Evolutionary conservation across 352 stramenopile genomes (phyloP).

Genomic region (Pythium coloratum): DNA sequence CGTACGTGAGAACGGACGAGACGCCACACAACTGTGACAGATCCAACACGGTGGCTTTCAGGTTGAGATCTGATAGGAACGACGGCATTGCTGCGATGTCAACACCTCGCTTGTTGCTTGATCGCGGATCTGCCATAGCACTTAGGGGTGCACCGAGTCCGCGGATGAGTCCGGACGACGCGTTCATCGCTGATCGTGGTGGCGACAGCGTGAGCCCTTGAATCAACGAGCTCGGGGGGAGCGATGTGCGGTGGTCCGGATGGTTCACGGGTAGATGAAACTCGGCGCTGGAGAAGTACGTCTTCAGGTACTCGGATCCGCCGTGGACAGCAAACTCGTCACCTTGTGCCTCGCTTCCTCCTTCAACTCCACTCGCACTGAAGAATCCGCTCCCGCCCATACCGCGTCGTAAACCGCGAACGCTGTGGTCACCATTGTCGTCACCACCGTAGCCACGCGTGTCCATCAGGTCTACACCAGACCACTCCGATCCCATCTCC

Average conservation of each 20-base stretch:
- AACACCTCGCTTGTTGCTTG: conserved; percentile 40
- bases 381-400: conserved; percentile 37
- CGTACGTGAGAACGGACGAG: conserved; percentile 71
- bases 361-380: conserved; percentile 22
- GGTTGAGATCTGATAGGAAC: conserved; percentile 64
- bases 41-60: conserved; percentile 73
- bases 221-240: conserved; percentile 37
- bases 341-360: conserved; percentile 18
- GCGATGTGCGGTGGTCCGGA: conserved; percentile 60
- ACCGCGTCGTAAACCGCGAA: conserved; percentile 15
- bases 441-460: conserved; percentile 5
- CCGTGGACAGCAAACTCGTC: conserved; percentile 49
- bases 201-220: conserved; percentile 49
- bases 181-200: conserved; percentile 32
- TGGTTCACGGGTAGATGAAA: conserved; percentile 73
- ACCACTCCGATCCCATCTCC: conserved; percentile 32
- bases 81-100: conserved; percentile 41
- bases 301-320: conserved; percentile 72
- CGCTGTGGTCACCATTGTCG: conserved; percentile 17
- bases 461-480: conserved; percentile 15
- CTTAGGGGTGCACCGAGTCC: background rate
- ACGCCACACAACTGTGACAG: conserved; percentile 76
- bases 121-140: conserved; percentile 16
- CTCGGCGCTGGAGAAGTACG: conserved; percentile 67
- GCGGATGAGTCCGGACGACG: conserved; percentile 12